Conservation (phyloP, 352 stramenopile genomes). For the Globisporangium ultimum region DNA sequence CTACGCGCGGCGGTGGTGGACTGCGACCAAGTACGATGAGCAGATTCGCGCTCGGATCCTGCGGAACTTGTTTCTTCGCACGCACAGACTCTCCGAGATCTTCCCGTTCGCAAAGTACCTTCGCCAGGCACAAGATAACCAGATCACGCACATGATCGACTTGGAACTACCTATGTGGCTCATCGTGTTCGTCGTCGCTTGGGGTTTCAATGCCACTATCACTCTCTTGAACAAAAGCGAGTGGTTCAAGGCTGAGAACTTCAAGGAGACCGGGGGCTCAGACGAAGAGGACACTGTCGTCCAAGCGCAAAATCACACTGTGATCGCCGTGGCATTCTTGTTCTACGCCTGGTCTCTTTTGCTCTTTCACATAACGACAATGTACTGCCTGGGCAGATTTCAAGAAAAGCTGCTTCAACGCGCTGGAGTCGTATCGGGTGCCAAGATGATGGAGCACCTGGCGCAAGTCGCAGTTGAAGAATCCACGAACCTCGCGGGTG, state of each 20-base stretch:
- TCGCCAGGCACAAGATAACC: slow-evolving; percentile 64
- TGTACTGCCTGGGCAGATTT: background rate
- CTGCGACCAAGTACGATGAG: slow-evolving; percentile 6
- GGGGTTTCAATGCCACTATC: slow-evolving; percentile 28
- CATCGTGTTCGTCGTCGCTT: slow-evolving; percentile 41
- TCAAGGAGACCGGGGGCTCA: background rate
- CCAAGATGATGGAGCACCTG: slow-evolving; percentile 15
- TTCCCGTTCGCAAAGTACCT: slow-evolving; percentile 78
- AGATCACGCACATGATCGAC: slow-evolving; percentile 80
- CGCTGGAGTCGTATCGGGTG: slow-evolving; percentile 1
- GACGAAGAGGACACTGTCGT: background rate
- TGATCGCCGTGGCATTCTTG: slow-evolving; percentile 7
- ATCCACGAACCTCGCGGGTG: slow-evolving; percentile 15
- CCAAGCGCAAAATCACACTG: slow-evolving; percentile 4
- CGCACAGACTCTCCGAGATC: slow-evolving; percentile 39
- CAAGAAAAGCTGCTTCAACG: slow-evolving; percentile 4
- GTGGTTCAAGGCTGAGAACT: slow-evolving; percentile 8
- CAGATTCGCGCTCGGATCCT: slow-evolving; percentile 25
- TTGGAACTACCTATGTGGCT: slow-evolving; percentile 69
- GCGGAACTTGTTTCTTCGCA: slow-evolving; percentile 38
- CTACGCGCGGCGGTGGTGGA: background rate
- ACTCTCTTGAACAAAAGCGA: slow-evolving; percentile 13
- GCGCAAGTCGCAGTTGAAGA: slow-evolving; percentile 21
- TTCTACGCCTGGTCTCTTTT: slow-evolving; percentile 9
- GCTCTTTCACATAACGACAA: slow-evolving; percentile 4